These are phyloP conservation scores for Lactuca sativa DNA, from an alignment of 129 eudicot genomes.

Conservation along the genomic window DNA sequence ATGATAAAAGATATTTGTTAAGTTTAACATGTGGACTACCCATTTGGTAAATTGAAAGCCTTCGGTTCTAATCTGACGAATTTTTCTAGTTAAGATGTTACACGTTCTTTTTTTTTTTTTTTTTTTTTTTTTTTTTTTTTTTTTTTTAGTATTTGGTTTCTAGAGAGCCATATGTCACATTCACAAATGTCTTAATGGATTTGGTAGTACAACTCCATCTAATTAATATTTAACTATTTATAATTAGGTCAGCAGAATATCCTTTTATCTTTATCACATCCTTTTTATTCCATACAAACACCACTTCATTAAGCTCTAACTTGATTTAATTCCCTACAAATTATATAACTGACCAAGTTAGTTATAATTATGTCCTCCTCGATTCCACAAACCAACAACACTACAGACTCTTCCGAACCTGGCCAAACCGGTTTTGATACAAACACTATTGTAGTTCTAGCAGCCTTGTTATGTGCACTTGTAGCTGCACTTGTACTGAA, in stretches of 20 bases:
- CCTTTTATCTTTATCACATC: conserved; percentile 2
- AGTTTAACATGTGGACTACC: no score
- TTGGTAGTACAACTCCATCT: conserved; percentile 30
- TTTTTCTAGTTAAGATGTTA: no score
- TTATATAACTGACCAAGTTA: neutral
- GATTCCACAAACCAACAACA: neutral
- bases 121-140: no score
- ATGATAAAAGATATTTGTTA: no score
- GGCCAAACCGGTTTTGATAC: conserved; percentile 34
- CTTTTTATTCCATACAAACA: neutral
- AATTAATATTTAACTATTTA: conserved; percentile 10
- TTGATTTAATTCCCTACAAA: neutral
- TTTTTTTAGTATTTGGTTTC: neutral
- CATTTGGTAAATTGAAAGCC: no score
- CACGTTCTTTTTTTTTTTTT: neutral
- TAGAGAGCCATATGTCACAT: neutral
- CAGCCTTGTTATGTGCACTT: conserved; percentile 46
- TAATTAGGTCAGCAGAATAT: conserved; percentile 17
- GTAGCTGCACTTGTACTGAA: conserved; percentile 41
- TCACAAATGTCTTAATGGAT: conserved; percentile 13
- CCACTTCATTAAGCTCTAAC: conserved; percentile 3
- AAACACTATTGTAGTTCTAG: conserved; percentile 48
- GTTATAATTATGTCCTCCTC: neutral
- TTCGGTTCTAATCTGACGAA: no score
- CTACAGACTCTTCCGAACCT: conserved; percentile 13